Conservation (phyloP, 352 stramenopile species). For the Pythium guiyangense region DNA sequence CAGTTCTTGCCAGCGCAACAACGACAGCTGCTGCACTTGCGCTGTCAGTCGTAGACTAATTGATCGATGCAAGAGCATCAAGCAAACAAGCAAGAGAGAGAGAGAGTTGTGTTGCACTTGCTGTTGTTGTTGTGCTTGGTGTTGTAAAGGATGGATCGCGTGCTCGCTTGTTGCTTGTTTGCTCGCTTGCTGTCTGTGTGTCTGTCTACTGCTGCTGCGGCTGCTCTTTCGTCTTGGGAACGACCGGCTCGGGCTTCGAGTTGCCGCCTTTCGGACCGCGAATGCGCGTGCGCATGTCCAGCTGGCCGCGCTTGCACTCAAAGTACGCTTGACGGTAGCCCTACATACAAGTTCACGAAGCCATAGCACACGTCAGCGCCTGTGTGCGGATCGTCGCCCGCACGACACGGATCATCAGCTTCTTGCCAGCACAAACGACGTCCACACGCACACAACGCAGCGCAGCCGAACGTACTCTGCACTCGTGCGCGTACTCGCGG, state of each 20-base stretch:
- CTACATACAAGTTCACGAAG: slow-evolving; percentile 16
- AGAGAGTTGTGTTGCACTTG: background rate
- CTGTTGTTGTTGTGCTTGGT: too few species aligned
- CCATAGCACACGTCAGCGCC: background rate
- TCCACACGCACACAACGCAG: slow-evolving; percentile 1
- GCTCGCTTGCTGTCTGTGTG: background rate
- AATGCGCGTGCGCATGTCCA: slow-evolving; percentile 84
- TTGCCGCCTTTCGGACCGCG: slow-evolving; percentile 71
- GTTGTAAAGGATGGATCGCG: background rate
- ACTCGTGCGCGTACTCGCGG: slow-evolving; percentile 63
- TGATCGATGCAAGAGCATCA: too few species aligned
- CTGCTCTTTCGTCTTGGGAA: slow-evolving; percentile 12
- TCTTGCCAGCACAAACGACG: too few species aligned
- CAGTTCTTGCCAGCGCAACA: slow-evolving; percentile 15
- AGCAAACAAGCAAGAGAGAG: background rate
- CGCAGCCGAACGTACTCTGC: slow-evolving; percentile 33
- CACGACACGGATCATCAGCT: too few species aligned
- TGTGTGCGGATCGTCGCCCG: too few species aligned
- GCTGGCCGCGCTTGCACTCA: slow-evolving; percentile 78
- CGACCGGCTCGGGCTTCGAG: slow-evolving; percentile 28
- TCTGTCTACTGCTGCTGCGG: background rate
- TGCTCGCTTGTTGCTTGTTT: background rate
- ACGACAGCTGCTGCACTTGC: slow-evolving; percentile 4
- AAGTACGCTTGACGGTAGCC: slow-evolving; percentile 79
- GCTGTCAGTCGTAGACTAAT: background rate